Conservation (phyloP, 2,329 filamentous ascomycete genomes). For the Aspergillus transmontanensis region DNA sequence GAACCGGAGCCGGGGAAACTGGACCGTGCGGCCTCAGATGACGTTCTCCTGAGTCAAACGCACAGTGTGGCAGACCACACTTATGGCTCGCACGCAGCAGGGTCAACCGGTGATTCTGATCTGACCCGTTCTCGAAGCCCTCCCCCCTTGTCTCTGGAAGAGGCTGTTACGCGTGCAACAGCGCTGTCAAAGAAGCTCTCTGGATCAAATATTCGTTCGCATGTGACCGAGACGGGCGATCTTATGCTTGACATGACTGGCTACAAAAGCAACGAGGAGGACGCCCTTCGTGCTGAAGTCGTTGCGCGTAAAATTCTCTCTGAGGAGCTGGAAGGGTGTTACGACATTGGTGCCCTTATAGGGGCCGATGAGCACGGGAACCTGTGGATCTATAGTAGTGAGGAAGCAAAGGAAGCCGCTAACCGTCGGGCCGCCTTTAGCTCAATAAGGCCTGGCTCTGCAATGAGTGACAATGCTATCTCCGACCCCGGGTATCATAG, state of each 20-base stretch:
- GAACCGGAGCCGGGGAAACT: constrained; percentile 46
- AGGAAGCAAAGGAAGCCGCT: constrained; percentile 90
- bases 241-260: constrained; percentile 98
- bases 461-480: constrained; percentile 71
- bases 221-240: constrained; percentile 90
- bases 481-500: constrained; percentile 96
- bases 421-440: constrained; percentile 63
- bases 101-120: constrained; percentile 18
- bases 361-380: constrained; percentile 95
- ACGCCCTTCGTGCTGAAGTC: constrained; percentile 88
- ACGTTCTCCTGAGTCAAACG: constrained; percentile 51
- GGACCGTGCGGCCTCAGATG: constrained; percentile 58
- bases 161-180: constrained; percentile 81
- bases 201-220: constrained; percentile 86
- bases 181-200: constrained; percentile 84
- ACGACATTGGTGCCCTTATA: constrained; percentile 93
- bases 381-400: constrained; percentile 98
- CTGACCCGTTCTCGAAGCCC: constrained; percentile 69
- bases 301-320: constrained; percentile 88
- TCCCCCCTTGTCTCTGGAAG: constrained; percentile 68
- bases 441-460: constrained; percentile 53
- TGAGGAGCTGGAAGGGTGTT: constrained; percentile 90
- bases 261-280: constrained; percentile 92
- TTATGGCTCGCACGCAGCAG: constrained; percentile 12
- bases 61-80: constrained; percentile 18